phyloP scores from a whole-genome alignment of 129 eudicot species.

The Solidago caesia region DNA sequence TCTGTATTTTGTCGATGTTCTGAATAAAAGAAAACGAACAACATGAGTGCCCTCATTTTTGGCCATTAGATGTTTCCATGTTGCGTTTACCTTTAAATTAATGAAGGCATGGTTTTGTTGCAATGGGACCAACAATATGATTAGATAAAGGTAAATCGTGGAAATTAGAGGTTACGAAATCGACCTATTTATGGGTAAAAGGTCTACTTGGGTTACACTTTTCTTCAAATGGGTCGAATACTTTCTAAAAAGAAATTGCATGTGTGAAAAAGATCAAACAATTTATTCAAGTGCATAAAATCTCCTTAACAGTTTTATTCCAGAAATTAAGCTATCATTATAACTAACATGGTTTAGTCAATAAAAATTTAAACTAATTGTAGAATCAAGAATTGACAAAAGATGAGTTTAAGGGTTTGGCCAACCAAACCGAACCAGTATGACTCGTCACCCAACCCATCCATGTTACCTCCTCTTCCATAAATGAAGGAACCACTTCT shows the following conservation, averaged over 20 bases:
- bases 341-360: no score
- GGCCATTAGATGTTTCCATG: not conserved
- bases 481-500: not conserved
- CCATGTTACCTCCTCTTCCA: not conserved
- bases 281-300: not conserved
- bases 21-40: slow-evolving; percentile 32
- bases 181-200: not conserved
- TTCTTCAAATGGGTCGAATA: not conserved
- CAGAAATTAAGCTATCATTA: not conserved
- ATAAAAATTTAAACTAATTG: not conserved
- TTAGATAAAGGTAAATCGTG: not conserved
- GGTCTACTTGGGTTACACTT: not conserved
- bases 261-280: not conserved
- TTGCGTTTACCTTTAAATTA: not conserved
- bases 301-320: no score
- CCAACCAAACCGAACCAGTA: not conserved
- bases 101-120: not conserved
- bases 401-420: not conserved
- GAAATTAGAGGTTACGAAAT: not conserved
- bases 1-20: slow-evolving; percentile 87
- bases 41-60: not conserved
- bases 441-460: not conserved
- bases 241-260: no score
- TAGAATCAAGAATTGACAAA: not conserved
- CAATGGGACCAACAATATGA: not conserved